Evolutionary conservation across 176 grass and related monocot genomes (phyloP), one percentile per base, ranked within the genome.

Genomic region (Themeda triandra): DNA sequence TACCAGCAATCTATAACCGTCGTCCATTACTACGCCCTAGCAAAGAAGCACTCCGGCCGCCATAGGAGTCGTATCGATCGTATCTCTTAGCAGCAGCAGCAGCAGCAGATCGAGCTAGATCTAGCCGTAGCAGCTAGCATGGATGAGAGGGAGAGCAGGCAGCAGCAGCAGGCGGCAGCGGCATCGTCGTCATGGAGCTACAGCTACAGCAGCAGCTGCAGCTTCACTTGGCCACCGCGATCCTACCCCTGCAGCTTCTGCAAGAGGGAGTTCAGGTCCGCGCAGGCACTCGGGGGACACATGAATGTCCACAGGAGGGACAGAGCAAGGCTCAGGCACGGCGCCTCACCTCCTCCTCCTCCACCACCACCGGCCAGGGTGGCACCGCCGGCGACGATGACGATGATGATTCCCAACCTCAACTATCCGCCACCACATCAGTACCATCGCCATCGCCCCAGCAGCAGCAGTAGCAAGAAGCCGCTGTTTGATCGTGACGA

Each of bases 281-380:
- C 88, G 66, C 88, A 90, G 79, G 88, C 88, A n/a, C 88, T 90
- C 12, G 88, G 88, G 2, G 88, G 88, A 11, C 88, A 90, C 88
- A 90, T 90, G 88, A 90, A 90, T 31, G 88, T 90, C 73, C 88
- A 90, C 73, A 40, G 88, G 66, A 83, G 88, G 58, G 88, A 90
- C 45, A 90, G 79, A 66, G 88, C 88, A 45, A 90, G 33, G 79
- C 73, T 82, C 73, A 86, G 72, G 25, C 83, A 72, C 25, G 36
- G 63, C 25, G 35, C 51, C 31, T 35, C 82, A 6, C 83, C 82
- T 15, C 37, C 39, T 10, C n/a, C 53, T 30, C 30, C 29, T 1
- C 18, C 73, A 1, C 82, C 82, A 2, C 27, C 35, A 18, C 15
- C 73, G 10, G 6, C 30, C 25, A 46, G 42, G n/a, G n/a, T n/a